Percentiles rank a stretch among this genome's conserved stretches.
These are phyloP conservation scores for Gnaphalium uliginosum DNA, from an alignment of 129 eudicot species.

Conservation along the genomic window DNA sequence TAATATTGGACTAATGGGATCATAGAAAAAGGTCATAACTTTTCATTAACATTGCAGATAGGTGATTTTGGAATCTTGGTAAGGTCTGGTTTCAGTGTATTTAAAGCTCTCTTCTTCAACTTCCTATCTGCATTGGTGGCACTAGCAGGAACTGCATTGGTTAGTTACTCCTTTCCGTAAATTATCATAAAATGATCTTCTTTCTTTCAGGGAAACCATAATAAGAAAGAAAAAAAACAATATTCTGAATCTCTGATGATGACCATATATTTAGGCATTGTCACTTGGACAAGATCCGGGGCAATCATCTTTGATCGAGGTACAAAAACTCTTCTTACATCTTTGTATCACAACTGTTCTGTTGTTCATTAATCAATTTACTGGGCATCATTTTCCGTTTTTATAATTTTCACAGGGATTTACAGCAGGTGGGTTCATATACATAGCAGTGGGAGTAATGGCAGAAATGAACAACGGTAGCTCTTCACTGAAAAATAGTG, in stretches of 20 bases:
- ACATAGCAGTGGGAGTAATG: conserved; percentile 85
- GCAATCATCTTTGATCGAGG: conserved; percentile 95
- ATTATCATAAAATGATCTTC: not conserved
- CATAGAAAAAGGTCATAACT: too few species aligned
- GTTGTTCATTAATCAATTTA: not conserved
- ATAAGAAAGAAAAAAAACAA: too few species aligned
- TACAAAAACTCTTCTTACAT: conserved; percentile 6
- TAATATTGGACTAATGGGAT: too few species aligned
- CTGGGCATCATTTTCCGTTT: not conserved
- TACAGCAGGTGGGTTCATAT: conserved; percentile 96
- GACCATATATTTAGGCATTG: conserved; percentile 55
- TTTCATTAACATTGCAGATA: conserved; percentile 45
- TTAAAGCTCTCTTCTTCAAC: conserved; percentile 85
- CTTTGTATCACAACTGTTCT: not conserved
- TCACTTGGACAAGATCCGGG: conserved; percentile 86
- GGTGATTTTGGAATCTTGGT: conserved; percentile 97
- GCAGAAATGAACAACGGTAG: conserved; percentile 90
- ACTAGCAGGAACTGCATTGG: conserved; percentile 91
- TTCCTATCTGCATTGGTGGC: conserved; percentile 95
- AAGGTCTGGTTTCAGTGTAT: conserved; percentile 93
- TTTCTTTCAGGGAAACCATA: too few species aligned
- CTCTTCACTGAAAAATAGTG: conserved; percentile 49
- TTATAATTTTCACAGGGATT: conserved; percentile 60
- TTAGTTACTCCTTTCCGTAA: conserved; percentile 32
- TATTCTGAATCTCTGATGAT: too few species aligned